These are phyloP conservation scores for Didymella glomerata DNA, from an alignment of 2,329 filamentous ascomycete genomes.

Conservation along the genomic window DNA sequence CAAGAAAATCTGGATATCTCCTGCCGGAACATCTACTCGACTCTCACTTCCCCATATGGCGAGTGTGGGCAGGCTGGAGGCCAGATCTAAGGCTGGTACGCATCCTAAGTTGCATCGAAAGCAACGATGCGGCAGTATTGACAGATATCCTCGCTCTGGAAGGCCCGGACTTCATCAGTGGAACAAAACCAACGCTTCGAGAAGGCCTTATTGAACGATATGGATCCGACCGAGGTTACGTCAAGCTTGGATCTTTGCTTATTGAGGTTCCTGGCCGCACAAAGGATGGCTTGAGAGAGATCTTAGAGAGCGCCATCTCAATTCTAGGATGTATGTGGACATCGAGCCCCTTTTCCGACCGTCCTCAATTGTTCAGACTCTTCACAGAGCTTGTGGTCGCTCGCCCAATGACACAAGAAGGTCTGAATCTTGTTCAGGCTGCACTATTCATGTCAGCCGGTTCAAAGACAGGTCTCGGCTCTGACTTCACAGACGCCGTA, in stretches of 20 bases:
- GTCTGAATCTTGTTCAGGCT: conserved; percentile 37
- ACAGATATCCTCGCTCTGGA: conserved; percentile 40
- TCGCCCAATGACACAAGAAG: conserved; percentile 30
- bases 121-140: conserved; percentile 26
- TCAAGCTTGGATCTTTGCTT: conserved; percentile 32
- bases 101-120: conserved; percentile 25
- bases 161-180: conserved; percentile 42
- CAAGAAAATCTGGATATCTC: conserved; percentile 22
- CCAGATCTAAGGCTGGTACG: conserved; percentile 33
- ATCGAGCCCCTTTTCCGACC: neutral
- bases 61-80: conserved; percentile 43
- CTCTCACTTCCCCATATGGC: conserved; percentile 38
- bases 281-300: conserved; percentile 27
- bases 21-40: conserved; percentile 38
- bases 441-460: conserved; percentile 20
- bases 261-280: conserved; percentile 35
- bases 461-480: conserved; percentile 13
- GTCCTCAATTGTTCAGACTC: conserved; percentile 20
- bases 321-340: conserved; percentile 24
- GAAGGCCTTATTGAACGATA: conserved; percentile 39
- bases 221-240: conserved; percentile 15
- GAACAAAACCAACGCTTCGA: conserved; percentile 27
- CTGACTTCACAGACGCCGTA: conserved; percentile 25
- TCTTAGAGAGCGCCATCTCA: conserved; percentile 24
- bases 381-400: conserved; percentile 32